These are phyloP conservation scores for Santalum album DNA, from an alignment of 164 flowering plant genomes.

Conservation along the genomic window DNA sequence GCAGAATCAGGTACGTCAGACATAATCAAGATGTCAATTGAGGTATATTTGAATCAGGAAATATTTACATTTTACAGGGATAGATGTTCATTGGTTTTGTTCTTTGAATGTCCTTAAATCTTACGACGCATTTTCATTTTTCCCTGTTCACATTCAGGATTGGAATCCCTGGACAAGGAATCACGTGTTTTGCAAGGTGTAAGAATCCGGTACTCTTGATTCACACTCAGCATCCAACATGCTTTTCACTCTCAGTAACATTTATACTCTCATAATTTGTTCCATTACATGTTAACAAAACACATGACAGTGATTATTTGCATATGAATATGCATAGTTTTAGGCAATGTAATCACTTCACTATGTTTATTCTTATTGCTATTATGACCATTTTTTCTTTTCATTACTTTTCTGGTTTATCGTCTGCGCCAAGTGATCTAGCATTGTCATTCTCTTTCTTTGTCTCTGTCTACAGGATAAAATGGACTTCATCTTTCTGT, in stretches of 20 bases:
- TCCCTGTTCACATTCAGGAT: slow-evolving; percentile 23
- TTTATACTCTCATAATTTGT: neutral
- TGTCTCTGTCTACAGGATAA: neutral
- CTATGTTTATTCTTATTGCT: neutral
- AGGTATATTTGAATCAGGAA: neutral
- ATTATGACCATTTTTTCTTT: neutral
- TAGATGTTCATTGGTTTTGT: neutral
- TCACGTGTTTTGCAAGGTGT: slow-evolving; percentile 34
- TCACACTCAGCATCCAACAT: neutral
- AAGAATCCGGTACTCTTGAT: slow-evolving; percentile 30
- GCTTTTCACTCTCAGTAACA: neutral
- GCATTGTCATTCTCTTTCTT: neutral
- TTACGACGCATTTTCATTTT: neutral
- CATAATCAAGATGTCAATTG: neutral
- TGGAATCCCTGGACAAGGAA: slow-evolving; percentile 16
- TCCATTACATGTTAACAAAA: neutral
- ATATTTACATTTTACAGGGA: neutral
- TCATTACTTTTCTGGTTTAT: neutral
- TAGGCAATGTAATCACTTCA: too few relatives aligned
- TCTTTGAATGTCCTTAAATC: neutral
- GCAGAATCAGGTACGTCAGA: slow-evolving; percentile 33
- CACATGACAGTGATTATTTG: neutral
- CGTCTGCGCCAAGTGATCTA: neutral
- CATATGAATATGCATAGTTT: too few relatives aligned
- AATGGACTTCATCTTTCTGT: slow-evolving; percentile 5